Evolutionary conservation across 2,329 filamentous ascomycete species (phyloP).

Genomic region (Diaporthe aspalathi): DNA sequence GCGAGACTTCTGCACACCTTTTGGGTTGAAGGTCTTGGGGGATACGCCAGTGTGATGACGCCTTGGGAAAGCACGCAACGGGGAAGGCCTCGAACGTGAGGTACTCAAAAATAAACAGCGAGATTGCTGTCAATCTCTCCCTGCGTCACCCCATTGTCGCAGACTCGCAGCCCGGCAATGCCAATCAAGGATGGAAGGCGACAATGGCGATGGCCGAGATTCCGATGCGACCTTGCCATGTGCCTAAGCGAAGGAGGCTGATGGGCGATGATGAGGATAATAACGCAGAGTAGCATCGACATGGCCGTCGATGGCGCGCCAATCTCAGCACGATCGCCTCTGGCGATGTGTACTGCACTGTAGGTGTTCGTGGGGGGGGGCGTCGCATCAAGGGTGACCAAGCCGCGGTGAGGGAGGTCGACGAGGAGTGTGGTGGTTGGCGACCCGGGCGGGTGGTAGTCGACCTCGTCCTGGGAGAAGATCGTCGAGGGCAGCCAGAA

Average conservation of each 20-base stretch:
- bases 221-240: conserved; percentile 38
- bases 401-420: neutral
- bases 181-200: conserved; percentile 2
- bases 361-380: neutral
- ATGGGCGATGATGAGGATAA: conserved; percentile 11
- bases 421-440: neutral
- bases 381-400: conserved; percentile 3
- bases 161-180: conserved; percentile 4
- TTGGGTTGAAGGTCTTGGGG: neutral
- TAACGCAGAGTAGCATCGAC: neutral
- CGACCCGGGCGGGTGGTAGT: conserved; percentile 22
- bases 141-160: neutral
- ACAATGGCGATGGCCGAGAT: conserved; percentile 33
- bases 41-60: neutral
- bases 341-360: neutral
- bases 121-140: conserved; percentile 22
- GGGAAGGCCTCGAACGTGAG: too few species aligned
- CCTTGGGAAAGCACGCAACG: neutral
- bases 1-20: neutral
- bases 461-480: conserved; percentile 11
- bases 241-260: conserved; percentile 39
- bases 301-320: neutral
- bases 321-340: conserved; percentile 1
- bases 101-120: neutral
- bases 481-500: neutral